These are phyloP conservation scores for Colletotrichum sp. DNA, from an alignment of 2,329 filamentous ascomycete genomes.

Conservation along the genomic window DNA sequence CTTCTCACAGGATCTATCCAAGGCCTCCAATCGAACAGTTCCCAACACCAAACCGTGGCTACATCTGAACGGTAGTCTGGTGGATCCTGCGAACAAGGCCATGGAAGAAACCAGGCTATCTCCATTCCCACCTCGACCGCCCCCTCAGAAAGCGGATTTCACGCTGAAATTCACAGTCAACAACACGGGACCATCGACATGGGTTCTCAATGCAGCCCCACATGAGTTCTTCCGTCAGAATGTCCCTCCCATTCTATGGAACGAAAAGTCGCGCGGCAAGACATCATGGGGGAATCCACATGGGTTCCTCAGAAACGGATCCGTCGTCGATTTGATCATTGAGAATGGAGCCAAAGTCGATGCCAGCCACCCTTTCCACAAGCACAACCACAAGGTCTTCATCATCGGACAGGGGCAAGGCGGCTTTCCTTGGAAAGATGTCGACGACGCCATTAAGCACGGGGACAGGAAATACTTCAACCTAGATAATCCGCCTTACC, in stretches of 20 bases:
- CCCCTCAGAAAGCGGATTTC: neutral
- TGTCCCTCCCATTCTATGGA: slow-evolving; percentile 2
- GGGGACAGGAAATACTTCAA: neutral
- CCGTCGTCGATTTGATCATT: neutral
- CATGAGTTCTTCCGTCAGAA: slow-evolving; percentile 14
- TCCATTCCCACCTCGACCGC: neutral
- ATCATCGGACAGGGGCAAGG: neutral
- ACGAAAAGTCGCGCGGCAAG: neutral
- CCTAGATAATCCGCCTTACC: neutral
- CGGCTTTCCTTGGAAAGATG: neutral
- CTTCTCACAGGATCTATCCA: neutral
- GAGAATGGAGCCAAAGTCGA: neutral
- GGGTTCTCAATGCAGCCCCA: neutral
- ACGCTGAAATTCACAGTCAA: neutral
- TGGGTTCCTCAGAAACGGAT: neutral
- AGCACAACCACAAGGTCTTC: slow-evolving; percentile 12
- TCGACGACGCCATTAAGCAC: neutral
- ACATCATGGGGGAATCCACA: neutral
- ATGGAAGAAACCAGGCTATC: neutral
- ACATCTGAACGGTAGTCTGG: neutral
- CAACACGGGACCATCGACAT: neutral
- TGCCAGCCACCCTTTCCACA: slow-evolving; percentile 9
- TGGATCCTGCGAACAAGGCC: neutral
- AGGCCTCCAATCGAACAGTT: neutral
- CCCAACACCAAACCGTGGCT: neutral